phyloP scores from a whole-genome alignment of 192 early-diverging fungal genomes.

The Diversispora epigaea region DNA sequence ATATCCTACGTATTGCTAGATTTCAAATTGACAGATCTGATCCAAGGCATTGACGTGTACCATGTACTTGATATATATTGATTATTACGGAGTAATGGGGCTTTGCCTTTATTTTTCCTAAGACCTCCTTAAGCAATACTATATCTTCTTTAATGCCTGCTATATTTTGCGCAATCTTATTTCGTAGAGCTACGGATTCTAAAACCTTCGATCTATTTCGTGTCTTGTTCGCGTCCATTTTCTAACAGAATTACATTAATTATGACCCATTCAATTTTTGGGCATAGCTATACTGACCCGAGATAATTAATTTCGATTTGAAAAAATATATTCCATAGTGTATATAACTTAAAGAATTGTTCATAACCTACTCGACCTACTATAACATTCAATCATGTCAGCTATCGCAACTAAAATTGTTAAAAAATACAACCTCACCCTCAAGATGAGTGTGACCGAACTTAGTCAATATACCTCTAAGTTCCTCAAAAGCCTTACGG shows the following conservation, averaged over 20 bases:
- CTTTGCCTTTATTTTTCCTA: too few species aligned
- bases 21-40: conserved; percentile 14
- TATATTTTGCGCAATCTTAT: too few species aligned
- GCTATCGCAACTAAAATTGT: conserved; percentile 20
- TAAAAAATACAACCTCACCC: conserved; percentile 24
- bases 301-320: conserved; percentile 18
- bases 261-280: not conserved
- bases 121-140: too few species aligned
- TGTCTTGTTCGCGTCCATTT: too few species aligned
- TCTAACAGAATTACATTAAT: too few species aligned
- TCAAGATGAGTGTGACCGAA: not conserved
- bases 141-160: too few species aligned
- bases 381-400: conserved; percentile 20
- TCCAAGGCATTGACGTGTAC: too few species aligned
- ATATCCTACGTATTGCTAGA: conserved; percentile 17
- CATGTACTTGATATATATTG: too few species aligned
- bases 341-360: conserved; percentile 15
- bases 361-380: conserved; percentile 20
- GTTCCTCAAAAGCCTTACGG: conserved; percentile 15
- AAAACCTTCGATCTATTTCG: too few species aligned
- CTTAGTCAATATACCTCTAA: conserved; percentile 6
- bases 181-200: too few species aligned
- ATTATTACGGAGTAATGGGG: too few species aligned
- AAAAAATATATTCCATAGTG: conserved; percentile 16
- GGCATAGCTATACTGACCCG: too few species aligned